Evolutionary conservation across 2,329 filamentous ascomycete genomes (phyloP).

Genomic region (Pyricularia sp.): DNA sequence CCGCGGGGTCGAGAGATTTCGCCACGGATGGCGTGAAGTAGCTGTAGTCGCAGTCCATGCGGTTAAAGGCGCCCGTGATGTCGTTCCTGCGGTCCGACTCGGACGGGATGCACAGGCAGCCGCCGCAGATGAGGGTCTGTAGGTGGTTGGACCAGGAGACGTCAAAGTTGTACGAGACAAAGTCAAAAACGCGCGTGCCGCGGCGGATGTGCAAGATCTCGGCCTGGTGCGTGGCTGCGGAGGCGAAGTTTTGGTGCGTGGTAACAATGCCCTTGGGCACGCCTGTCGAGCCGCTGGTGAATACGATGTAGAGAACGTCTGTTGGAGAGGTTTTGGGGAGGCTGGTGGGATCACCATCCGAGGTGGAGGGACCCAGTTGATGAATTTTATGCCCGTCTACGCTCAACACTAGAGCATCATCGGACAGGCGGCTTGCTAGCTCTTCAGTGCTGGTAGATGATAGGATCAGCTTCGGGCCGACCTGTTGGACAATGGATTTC

Average conservation of each 20-base stretch:
- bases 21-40: slow-evolving; percentile 14
- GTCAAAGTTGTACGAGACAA: slow-evolving; percentile 33
- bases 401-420: neutral
- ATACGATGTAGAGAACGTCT: slow-evolving; percentile 17
- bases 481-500: slow-evolving; percentile 10
- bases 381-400: neutral
- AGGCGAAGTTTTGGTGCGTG: slow-evolving; percentile 21
- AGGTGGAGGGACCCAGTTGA: neutral
- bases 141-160: slow-evolving; percentile 26
- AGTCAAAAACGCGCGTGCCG: slow-evolving; percentile 21
- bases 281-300: slow-evolving; percentile 29
- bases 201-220: slow-evolving; percentile 8
- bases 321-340: neutral
- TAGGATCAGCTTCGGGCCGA: neutral
- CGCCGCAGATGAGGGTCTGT: slow-evolving; percentile 23
- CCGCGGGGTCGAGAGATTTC: slow-evolving; percentile 21
- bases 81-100: slow-evolving; percentile 25
- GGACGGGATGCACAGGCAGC: slow-evolving; percentile 27
- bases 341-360: neutral
- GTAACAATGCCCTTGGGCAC: slow-evolving; percentile 30
- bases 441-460: neutral
- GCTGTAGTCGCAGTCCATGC: slow-evolving; percentile 5
- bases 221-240: slow-evolving; percentile 21
- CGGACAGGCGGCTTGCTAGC: neutral
- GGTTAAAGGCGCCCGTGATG: slow-evolving; percentile 15